A percentile compares a stretch with the other conserved stretches of the same genome.
phyloP scores from a whole-genome alignment of 306 rosid genomes.

The Prunus padus region DNA sequence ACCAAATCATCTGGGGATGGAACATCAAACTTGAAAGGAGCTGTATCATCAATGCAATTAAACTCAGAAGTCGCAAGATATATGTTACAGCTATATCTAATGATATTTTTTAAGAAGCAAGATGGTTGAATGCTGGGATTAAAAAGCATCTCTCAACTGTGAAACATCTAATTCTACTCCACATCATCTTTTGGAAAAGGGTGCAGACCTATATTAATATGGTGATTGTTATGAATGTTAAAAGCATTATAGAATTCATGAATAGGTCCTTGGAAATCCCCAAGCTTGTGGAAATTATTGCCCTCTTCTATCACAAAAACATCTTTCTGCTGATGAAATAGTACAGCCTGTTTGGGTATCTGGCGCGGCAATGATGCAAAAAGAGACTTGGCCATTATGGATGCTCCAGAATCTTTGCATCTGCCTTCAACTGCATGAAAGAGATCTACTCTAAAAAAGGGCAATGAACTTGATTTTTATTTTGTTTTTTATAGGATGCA shows the following conservation, averaged over 20 bases:
- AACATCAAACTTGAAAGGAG: conserved; percentile 78
- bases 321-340: conserved; percentile 59
- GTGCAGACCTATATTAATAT: conserved; percentile 71
- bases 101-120: conserved; percentile 9
- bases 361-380: conserved; percentile 72
- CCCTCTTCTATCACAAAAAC: conserved; percentile 54
- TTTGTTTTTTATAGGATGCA: conserved; percentile 8
- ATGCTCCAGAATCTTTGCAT: conserved; percentile 76
- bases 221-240: conserved; percentile 50
- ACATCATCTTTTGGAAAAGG: conserved; percentile 42
- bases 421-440: conserved; percentile 91
- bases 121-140: conserved; percentile 12
- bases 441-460: conserved; percentile 63
- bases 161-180: conserved; percentile 34
- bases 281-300: conserved; percentile 59
- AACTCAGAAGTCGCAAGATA: conserved; percentile 32
- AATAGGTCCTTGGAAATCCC: conserved; percentile 66
- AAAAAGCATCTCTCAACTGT: conserved; percentile 27
- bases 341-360: conserved; percentile 59
- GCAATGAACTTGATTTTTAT: conserved; percentile 29
- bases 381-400: conserved; percentile 90
- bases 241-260: conserved; percentile 55
- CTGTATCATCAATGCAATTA: conserved; percentile 43
- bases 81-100: background rate
- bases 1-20: conserved; percentile 97